A percentile compares a stretch with the other conserved stretches of the same genome.
phyloP scores from a whole-genome alignment of 495 filamentous ascomycete species.

The Penicillium ochrochloron region DNA sequence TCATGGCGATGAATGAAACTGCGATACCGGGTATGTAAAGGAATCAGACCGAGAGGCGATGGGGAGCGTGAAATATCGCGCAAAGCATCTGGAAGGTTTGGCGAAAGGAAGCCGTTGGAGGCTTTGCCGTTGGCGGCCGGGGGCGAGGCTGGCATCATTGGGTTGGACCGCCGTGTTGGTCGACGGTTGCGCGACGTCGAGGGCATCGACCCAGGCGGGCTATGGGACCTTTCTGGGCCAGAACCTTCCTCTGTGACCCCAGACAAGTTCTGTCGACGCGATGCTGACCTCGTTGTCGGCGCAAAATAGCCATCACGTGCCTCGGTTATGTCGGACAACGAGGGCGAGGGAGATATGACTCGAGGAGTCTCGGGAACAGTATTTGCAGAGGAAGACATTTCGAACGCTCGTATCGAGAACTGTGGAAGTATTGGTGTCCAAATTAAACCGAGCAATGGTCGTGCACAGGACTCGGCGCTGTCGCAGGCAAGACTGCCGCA shows the following conservation, averaged over 20 bases:
- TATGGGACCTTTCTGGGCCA: slow-evolving; percentile 32
- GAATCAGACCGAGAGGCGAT: slow-evolving; percentile 90
- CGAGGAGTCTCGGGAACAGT: slow-evolving; percentile 67
- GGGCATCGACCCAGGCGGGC: slow-evolving; percentile 24
- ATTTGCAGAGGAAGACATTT: slow-evolving; percentile 54
- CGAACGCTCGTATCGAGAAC: slow-evolving; percentile 44
- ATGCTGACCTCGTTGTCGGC: slow-evolving; percentile 67
- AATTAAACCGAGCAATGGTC: slow-evolving; percentile 58
- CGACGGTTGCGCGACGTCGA: slow-evolving; percentile 44
- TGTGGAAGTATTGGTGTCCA: slow-evolving; percentile 49
- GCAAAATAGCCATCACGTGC: slow-evolving; percentile 59
- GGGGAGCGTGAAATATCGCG: slow-evolving; percentile 84
- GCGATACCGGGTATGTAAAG: slow-evolving; percentile 72
- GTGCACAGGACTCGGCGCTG: slow-evolving; percentile 33
- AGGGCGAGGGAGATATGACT: slow-evolving; percentile 72
- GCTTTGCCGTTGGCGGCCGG: slow-evolving; percentile 46
- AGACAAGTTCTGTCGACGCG: slow-evolving; percentile 52
- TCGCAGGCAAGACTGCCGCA: slow-evolving; percentile 35
- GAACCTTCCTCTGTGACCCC: slow-evolving; percentile 46
- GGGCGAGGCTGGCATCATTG: slow-evolving; percentile 49
- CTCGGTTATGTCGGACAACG: slow-evolving; percentile 59
- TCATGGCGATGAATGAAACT: slow-evolving; percentile 57
- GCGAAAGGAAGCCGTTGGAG: slow-evolving; percentile 74
- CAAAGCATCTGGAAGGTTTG: slow-evolving; percentile 59
- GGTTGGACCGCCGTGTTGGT: slow-evolving; percentile 44